A percentile compares a stretch with the other conserved stretches of the same genome.
Conservation (phyloP, 148 eudicot species). For the Rhododendron henanense region DNA sequence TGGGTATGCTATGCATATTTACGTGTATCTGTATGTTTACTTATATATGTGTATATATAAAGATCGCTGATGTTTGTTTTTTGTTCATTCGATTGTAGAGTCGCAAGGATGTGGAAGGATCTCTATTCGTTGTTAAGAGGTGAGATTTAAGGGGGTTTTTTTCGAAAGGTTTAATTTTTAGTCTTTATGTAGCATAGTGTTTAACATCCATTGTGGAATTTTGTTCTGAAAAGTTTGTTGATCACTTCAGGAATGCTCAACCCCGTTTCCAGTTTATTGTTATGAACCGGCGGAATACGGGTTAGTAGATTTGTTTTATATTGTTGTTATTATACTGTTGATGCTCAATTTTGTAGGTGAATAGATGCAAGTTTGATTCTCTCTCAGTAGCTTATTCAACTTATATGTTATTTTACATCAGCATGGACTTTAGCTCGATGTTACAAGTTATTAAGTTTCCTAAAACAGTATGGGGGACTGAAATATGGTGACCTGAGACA, state of each 20-base stretch:
- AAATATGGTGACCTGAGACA: neutral
- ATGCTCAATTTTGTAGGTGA: neutral
- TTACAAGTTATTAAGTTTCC: neutral
- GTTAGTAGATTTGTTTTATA: constrained; percentile 18
- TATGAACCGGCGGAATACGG: constrained; percentile 81
- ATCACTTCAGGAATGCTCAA: constrained; percentile 58
- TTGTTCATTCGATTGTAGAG: constrained; percentile 43
- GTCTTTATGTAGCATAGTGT: neutral
- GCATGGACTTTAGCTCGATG: neutral
- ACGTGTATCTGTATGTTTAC: neutral
- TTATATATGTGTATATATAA: neutral
- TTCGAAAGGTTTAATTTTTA: neutral
- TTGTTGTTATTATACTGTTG: neutral
- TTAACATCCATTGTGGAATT: neutral
- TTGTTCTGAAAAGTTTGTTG: neutral
- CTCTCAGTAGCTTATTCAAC: neutral
- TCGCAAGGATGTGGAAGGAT: constrained; percentile 90
- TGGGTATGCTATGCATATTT: constrained; percentile 47
- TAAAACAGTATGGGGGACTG: neutral
- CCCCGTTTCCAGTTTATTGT: constrained; percentile 93
- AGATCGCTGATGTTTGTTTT: neutral
- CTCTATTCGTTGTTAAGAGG: constrained; percentile 75
- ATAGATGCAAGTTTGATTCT: neutral
- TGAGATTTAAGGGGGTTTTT: neutral
- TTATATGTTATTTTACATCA: neutral